Base-by-base conservation (phyloP, 345 rosid species). In the Clausena lansium region DNA sequence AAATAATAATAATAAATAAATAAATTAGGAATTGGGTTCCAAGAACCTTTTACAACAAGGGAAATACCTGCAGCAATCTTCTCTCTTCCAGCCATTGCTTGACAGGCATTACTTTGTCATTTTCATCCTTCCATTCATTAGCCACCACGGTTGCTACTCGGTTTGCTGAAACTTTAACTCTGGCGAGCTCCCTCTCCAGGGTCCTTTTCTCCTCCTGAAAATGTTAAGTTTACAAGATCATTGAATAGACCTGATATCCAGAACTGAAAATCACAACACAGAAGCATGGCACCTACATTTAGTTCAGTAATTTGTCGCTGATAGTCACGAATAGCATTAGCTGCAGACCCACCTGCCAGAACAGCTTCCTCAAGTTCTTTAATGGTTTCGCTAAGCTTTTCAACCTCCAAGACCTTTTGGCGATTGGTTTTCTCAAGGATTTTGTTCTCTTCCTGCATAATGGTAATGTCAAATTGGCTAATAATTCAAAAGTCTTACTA, bases 51-150 rank as follows among this genome's bases (percentile, higher is more conserved):
- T 28, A 36, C 10, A 3, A 24, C 57, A 27, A 69, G 62, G 77
- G 28, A 54, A 70, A 24, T 86, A 95, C 98, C 95, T 94, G 99
- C 63, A 94, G 78, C 66, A 96, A 33, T 84, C 89, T 89, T 85
- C 98, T 90, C 83, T 94, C 97, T 83, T 91, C 95, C 55, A 94
- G 90, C 98, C 98, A 94, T 81, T 92, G 88, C 85, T 81, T 92
- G 68, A 96, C 91, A 0, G 99, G 98, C 92, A 96, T 96, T 14
- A 96, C 97, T 88, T 86, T 89, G 80, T 88, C 94, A 71, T 89
- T 90, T 67, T 94, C 99, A 87, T 90, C 98, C 82, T 96, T 96
- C 99, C 99, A 94, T 76, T 90, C 97, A 72, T 94, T 96, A 70
- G 99, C 99, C 73, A 91, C 90, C 2, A 89, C 95, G 8, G 94